Conservation (phyloP, 1,284 basidiomycete species). For the Coniferiporia sulphurascens region DNA sequence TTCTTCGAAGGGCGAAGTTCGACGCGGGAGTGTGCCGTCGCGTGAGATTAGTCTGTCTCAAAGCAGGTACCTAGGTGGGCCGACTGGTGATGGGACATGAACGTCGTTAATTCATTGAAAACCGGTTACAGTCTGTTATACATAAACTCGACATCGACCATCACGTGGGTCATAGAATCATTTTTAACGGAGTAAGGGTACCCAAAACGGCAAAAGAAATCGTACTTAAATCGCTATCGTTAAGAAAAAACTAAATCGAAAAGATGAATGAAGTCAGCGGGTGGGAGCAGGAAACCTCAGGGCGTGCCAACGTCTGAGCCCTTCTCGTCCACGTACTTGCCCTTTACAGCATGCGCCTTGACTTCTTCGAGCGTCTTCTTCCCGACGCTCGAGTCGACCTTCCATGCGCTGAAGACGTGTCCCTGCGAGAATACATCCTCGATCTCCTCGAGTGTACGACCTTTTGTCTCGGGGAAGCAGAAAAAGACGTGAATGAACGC, state of each 20-base stretch:
- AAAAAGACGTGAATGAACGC: constrained; percentile 66
- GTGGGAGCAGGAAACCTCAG: background rate
- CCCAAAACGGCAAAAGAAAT: too few species aligned
- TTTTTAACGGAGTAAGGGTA: too few species aligned
- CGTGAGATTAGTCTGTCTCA: too few species aligned
- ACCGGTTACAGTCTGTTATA: too few species aligned
- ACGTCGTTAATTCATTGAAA: too few species aligned
- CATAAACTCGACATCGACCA: too few species aligned
- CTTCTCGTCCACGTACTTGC: constrained; percentile 16
- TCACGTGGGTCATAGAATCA: too few species aligned
- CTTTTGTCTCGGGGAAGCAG: constrained; percentile 73
- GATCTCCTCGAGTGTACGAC: constrained; percentile 68
- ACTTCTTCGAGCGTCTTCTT: constrained; percentile 54
- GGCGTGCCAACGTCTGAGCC: constrained; percentile 7
- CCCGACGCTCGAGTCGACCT: constrained; percentile 55
- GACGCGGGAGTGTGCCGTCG: too few species aligned
- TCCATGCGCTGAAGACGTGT: constrained; percentile 66
- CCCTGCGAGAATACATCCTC: constrained; percentile 71
- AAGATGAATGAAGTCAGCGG: background rate
- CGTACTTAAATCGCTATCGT: too few species aligned
- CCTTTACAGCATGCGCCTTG: constrained; percentile 5
- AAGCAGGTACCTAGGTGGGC: too few species aligned
- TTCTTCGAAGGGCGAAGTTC: too few species aligned
- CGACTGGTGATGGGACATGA: too few species aligned
- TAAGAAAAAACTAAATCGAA: background rate